Evolutionary conservation across 2,329 filamentous ascomycete genomes (phyloP).

Genomic region (Pseudogymnoascus sp.): DNA sequence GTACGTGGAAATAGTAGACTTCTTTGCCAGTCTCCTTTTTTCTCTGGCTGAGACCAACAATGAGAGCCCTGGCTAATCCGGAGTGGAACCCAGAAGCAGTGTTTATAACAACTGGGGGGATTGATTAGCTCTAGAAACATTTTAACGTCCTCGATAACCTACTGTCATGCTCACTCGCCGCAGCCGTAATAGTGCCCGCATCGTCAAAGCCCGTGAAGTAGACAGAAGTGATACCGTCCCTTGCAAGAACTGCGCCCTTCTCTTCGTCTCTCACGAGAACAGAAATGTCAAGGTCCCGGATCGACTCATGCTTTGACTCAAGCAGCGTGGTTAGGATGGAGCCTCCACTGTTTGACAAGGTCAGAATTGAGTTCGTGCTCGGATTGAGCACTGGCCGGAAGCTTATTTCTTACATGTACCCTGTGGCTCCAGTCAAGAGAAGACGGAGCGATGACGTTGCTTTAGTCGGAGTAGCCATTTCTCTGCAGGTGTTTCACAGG

Average conservation of each 20-base stretch:
- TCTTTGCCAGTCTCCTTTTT: slow-evolving; percentile 29
- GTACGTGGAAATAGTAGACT: slow-evolving; percentile 35
- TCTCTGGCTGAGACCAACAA: slow-evolving; percentile 35
- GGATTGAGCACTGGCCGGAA: neutral
- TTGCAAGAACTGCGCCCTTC: slow-evolving; percentile 19
- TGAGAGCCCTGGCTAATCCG: slow-evolving; percentile 32
- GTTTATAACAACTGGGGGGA: slow-evolving; percentile 34
- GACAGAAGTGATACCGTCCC: slow-evolving; percentile 17
- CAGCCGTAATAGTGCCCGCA: slow-evolving; percentile 16
- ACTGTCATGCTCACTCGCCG: slow-evolving; percentile 20
- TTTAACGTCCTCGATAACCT: neutral
- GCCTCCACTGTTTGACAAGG: slow-evolving; percentile 17
- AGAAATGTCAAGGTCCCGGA: slow-evolving; percentile 13
- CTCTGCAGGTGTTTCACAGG: neutral
- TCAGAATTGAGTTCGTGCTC: neutral
- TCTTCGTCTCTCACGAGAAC: slow-evolving; percentile 21
- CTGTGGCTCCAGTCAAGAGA: slow-evolving; percentile 18
- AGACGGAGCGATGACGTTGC: slow-evolving; percentile 13
- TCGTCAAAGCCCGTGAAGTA: slow-evolving; percentile 22
- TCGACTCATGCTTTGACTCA: slow-evolving; percentile 4
- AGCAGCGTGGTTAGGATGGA: slow-evolving; percentile 16
- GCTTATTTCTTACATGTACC: slow-evolving; percentile 17
- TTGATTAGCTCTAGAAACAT: neutral
- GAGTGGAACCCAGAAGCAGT: slow-evolving; percentile 34
- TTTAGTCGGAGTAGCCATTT: neutral